phyloP scores from a whole-genome alignment of 2,329 filamentous ascomycete species.

The Colletotrichum nymphaeae region DNA sequence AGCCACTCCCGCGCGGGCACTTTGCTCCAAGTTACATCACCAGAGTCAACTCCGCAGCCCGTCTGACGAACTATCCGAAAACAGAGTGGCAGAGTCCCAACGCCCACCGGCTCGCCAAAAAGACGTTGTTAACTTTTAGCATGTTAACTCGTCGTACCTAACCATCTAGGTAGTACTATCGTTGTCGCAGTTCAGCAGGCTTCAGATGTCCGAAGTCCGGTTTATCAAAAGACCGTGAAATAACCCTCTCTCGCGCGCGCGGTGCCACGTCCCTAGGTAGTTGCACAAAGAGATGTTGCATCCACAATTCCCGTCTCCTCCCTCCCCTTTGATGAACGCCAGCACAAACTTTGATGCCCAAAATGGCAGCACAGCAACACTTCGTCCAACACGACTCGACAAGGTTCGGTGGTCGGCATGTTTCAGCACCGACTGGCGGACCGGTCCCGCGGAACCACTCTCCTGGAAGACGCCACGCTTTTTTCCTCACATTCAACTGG shows the following conservation, averaged over 20 bases:
- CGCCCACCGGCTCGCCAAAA: background rate
- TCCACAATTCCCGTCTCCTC: background rate
- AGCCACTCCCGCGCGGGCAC: slow-evolving; percentile 27
- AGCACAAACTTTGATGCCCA: background rate
- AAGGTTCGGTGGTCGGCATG: slow-evolving; percentile 28
- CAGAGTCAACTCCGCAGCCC: background rate
- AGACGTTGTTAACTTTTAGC: background rate
- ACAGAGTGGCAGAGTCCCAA: background rate
- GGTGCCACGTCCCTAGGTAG: background rate
- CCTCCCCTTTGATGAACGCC: background rate
- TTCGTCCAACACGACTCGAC: background rate
- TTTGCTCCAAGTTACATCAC: background rate
- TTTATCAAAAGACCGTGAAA: background rate
- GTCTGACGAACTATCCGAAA: background rate
- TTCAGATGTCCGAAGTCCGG: background rate
- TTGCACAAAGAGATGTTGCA: background rate
- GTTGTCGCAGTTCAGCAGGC: background rate
- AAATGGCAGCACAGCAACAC: background rate
- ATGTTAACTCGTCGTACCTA: background rate
- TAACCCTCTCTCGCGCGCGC: background rate
- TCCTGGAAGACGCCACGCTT: slow-evolving; percentile 19
- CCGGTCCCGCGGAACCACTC: slow-evolving; percentile 25
- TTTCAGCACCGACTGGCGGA: slow-evolving; percentile 27
- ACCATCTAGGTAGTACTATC: background rate
- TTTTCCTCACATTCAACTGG: background rate